phyloP scores from a whole-genome alignment of 306 rosid species.

The Cucumis hystrix region DNA sequence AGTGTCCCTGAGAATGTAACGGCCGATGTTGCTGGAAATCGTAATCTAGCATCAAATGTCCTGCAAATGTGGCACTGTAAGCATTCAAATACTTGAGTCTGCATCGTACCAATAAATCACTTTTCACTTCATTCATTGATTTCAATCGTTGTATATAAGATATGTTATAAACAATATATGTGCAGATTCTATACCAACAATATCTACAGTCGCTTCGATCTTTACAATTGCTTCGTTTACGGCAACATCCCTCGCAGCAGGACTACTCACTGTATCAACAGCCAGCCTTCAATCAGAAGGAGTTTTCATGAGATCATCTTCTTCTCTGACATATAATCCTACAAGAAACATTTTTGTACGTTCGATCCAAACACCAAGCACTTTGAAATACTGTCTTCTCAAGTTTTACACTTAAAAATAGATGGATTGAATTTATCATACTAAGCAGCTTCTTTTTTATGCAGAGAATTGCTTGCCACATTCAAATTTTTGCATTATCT shows the following conservation, averaged over 20 bases:
- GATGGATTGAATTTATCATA: neutral
- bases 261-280: constrained; percentile 65
- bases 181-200: constrained; percentile 58
- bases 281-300: constrained; percentile 67
- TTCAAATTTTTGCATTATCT: constrained; percentile 74
- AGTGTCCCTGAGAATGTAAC: constrained; percentile 66
- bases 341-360: constrained; percentile 65
- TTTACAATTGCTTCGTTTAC: constrained; percentile 51
- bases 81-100: constrained; percentile 9
- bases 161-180: neutral
- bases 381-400: neutral
- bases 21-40: constrained; percentile 69
- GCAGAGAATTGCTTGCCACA: constrained; percentile 81
- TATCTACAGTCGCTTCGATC: constrained; percentile 41
- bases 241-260: constrained; percentile 49
- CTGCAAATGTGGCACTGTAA: constrained; percentile 89
- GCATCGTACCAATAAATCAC: neutral
- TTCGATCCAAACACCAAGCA: neutral
- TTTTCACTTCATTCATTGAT: neutral
- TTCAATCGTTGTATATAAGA: neutral
- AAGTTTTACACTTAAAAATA: neutral
- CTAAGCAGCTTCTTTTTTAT: constrained; percentile 6
- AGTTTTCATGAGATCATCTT: constrained; percentile 30
- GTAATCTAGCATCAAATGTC: constrained; percentile 76
- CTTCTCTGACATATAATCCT: constrained; percentile 50